Percentiles rank a stretch among this genome's conserved stretches.
phyloP scores from a whole-genome alignment of 1,284 basidiomycete species.

The Ustilago tritici region DNA sequence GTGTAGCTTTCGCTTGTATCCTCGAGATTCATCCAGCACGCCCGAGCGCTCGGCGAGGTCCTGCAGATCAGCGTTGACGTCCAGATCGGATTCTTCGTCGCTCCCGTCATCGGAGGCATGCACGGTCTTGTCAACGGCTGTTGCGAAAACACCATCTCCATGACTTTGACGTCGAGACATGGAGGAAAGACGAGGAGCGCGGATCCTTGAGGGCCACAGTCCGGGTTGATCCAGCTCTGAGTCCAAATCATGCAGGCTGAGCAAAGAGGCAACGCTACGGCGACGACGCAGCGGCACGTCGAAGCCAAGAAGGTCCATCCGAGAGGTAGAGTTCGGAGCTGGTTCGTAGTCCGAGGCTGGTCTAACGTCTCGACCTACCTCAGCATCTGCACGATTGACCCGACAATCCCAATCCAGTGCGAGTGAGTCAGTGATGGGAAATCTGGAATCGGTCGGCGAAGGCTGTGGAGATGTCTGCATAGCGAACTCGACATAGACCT shows the following conservation, averaged over 20 bases:
- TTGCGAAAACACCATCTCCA: background rate
- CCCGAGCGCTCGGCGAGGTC: conserved; percentile 51
- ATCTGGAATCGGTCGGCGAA: conserved; percentile 81
- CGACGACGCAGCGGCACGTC: conserved; percentile 40
- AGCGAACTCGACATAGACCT: conserved; percentile 48
- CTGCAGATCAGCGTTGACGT: conserved; percentile 40
- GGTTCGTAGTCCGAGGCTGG: background rate
- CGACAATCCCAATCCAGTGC: conserved; percentile 23
- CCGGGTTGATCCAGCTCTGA: conserved; percentile 38
- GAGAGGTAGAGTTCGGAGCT: background rate
- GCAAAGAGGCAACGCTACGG: conserved; percentile 25
- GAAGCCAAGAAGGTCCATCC: conserved; percentile 72
- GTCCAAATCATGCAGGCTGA: conserved; percentile 15
- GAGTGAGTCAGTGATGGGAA: conserved; percentile 69
- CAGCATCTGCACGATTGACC: conserved; percentile 56
- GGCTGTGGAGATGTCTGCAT: conserved; percentile 72
- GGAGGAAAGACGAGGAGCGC: conserved; percentile 47
- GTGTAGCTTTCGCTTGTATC: conserved; percentile 46
- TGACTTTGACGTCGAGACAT: conserved; percentile 11
- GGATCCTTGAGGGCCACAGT: conserved; percentile 32
- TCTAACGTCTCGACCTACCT: conserved; percentile 70
- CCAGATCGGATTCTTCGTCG: conserved; percentile 52
- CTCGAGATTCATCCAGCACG: conserved; percentile 35
- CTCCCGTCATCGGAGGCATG: conserved; percentile 8
- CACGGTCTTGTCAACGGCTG: background rate